Percentiles rank a stretch among this genome's conserved stretches.
Conservation (phyloP, 1,139 yeast species). For the Geotrichum bryndzae region DNA sequence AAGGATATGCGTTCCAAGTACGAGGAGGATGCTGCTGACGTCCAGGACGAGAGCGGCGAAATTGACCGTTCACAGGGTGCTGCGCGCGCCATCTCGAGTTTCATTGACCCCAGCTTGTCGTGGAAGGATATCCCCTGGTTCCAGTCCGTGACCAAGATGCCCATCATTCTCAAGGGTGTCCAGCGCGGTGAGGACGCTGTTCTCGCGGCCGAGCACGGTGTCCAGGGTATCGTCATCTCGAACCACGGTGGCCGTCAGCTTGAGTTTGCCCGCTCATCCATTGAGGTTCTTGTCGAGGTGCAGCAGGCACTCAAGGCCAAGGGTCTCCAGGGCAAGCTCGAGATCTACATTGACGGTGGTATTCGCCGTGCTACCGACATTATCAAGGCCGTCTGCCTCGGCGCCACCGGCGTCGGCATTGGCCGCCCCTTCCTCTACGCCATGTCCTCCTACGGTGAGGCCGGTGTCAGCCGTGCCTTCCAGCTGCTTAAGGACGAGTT, state of each 20-base stretch:
- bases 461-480: constrained; percentile 73
- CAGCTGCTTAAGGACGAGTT: constrained; percentile 75
- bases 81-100: constrained; percentile 71
- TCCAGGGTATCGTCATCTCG: constrained; percentile 62
- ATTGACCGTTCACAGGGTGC: constrained; percentile 76
- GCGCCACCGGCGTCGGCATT: constrained; percentile 73
- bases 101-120: constrained; percentile 66
- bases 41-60: constrained; percentile 39
- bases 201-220: constrained; percentile 54
- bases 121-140: constrained; percentile 65
- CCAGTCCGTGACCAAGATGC: constrained; percentile 51
- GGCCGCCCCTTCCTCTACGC: constrained; percentile 76
- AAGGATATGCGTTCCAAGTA: constrained; percentile 50
- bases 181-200: constrained; percentile 65
- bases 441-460: constrained; percentile 68
- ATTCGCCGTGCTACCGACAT: constrained; percentile 69
- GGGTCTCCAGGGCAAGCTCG: constrained; percentile 49
- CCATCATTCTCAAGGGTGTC: constrained; percentile 63
- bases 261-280: constrained; percentile 61
- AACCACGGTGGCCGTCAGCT: constrained; percentile 80
- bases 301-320: constrained; percentile 48
- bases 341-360: constrained; percentile 70
- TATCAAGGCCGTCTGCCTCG: constrained; percentile 64
- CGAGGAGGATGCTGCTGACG: constrained; percentile 54
- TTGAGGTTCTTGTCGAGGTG: constrained; percentile 61